phyloP scores from a whole-genome alignment of 768 basidiomycete genomes.

The Panus rudis region DNA sequence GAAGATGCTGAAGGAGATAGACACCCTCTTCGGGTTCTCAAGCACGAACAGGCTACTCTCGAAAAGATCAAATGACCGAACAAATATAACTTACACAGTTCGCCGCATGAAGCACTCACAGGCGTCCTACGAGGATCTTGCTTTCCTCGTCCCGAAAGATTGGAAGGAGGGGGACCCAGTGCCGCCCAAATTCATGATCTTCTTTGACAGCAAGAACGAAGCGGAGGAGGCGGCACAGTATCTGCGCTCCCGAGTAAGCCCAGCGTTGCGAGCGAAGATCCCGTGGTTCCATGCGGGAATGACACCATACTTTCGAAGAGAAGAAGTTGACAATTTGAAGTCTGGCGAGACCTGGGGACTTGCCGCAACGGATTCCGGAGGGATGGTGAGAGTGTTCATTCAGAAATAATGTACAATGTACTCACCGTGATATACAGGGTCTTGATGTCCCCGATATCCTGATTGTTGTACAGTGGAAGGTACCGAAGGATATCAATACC shows the following conservation, averaged over 20 bases:
- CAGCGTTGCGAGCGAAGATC: constrained; percentile 11
- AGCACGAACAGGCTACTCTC: neutral
- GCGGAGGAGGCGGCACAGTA: constrained; percentile 4
- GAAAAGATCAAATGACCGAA: constrained; percentile 2
- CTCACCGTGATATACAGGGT: constrained; percentile 20
- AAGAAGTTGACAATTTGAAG: neutral
- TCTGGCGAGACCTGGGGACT: constrained; percentile 2
- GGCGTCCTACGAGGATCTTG: constrained; percentile 1
- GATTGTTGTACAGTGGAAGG: constrained; percentile 29
- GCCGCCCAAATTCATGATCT: constrained; percentile 18
- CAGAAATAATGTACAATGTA: too few species aligned
- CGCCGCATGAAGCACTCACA: neutral
- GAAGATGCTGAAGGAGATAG: neutral
- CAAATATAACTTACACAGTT: neutral
- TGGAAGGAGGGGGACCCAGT: neutral
- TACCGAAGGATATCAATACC: constrained; percentile 17
- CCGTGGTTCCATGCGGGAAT: constrained; percentile 24
- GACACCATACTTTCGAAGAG: constrained; percentile 6
- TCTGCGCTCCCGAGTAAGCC: constrained; percentile 3
- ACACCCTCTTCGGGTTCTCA: neutral
- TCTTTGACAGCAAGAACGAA: constrained; percentile 18
- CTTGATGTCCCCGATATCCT: constrained; percentile 28
- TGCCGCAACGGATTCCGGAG: constrained; percentile 3
- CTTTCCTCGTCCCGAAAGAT: constrained; percentile 11
- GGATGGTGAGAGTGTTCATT: constrained; percentile 9